phyloP scores from a whole-genome alignment of 306 rosid genomes.

The Trifolium subterraneum region DNA sequence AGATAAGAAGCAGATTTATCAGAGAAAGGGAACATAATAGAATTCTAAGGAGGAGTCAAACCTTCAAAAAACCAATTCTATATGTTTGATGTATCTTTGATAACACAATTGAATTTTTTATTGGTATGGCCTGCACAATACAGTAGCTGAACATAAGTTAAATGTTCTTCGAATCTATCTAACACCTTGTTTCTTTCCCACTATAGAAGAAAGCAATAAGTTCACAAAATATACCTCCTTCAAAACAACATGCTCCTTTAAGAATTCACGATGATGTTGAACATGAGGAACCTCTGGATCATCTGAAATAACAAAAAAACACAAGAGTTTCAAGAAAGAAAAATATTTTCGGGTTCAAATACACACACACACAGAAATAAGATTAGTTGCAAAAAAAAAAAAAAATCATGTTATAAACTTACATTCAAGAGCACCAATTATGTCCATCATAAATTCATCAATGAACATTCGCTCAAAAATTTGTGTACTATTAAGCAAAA shows the following conservation, averaged over 20 bases:
- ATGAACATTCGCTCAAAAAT: conserved; percentile 83
- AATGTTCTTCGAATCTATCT: conserved; percentile 30
- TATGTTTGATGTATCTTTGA: conserved; percentile 96
- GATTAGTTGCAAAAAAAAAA: conserved; percentile 2
- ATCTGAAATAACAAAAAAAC: conserved; percentile 53
- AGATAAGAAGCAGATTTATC: conserved; percentile 40
- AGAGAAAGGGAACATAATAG: background rate
- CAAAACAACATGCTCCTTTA: conserved; percentile 81
- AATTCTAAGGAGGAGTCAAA: conserved; percentile 40
- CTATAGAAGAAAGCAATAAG: conserved; percentile 33
- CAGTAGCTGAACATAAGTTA: conserved; percentile 23
- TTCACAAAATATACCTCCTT: conserved; percentile 73
- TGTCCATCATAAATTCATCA: conserved; percentile 82
- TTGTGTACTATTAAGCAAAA: conserved; percentile 83
- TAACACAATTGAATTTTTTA: conserved; percentile 68
- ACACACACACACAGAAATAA: background rate
- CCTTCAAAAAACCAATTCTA: conserved; percentile 93
- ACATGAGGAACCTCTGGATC: conserved; percentile 76
- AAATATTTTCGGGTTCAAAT: background rate
- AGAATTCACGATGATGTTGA: conserved; percentile 76
- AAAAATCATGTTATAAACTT: conserved; percentile 54
- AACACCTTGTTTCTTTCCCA: conserved; percentile 29
- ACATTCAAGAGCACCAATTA: conserved; percentile 90
- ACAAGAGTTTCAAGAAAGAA: conserved; percentile 20
- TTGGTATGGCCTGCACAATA: conserved; percentile 81